Base-by-base conservation (phyloP, 1,139 yeast species). In the Lizanozyma gosingica region DNA sequence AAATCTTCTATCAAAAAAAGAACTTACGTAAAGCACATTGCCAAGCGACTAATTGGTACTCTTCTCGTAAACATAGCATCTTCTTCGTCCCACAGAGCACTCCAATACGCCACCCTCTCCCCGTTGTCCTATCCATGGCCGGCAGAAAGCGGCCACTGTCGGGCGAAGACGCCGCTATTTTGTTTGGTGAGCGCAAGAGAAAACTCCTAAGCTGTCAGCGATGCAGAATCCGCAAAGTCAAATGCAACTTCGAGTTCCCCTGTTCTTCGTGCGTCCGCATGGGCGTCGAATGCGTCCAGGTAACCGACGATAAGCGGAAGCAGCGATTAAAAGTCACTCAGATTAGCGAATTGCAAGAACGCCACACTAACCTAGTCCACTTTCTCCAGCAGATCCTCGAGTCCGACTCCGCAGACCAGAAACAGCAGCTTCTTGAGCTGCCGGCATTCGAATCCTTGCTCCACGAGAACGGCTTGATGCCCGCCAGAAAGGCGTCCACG, bases 211-310 rank as follows among this genome's bases (percentile, higher is more conserved):
- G 64, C 4, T 76, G 81, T 50, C 70, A 67, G 48, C 53, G 76
- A 39, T 76, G 82, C 50, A 60, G 81, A 16, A 47, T 60, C n/a
- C 63, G 76, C 39, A 72, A 77, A 50, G 74, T 76, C 47, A 74
- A 73, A 52, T 78, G 83, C 52, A 70, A 73, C 48, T 59, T 65
- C 41, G 66, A 63, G 8, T 57, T 54, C 40, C 83, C 83, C 0
- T 78, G 83, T 48, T 58, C 66, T 17, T 65, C 65, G 39, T 78
- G 83, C 53, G 53, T 55, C 17, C 66, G 65, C 43, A 60, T 68
- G 4, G 62, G 64, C 2, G 60, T 67, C 14, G 73, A 69, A 37
- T 78, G 83, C 52, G 60, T 73, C 18, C 67, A 67, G 37, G 65
- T 71, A n/a, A 65, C 67, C 6, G 63, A 63, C 42, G 83, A 78